Evolutionary conservation across 2,329 filamentous ascomycete genomes (phyloP), one percentile per base, ranked within the genome.

Genomic region (Ploettnerulaceae sp.): DNA sequence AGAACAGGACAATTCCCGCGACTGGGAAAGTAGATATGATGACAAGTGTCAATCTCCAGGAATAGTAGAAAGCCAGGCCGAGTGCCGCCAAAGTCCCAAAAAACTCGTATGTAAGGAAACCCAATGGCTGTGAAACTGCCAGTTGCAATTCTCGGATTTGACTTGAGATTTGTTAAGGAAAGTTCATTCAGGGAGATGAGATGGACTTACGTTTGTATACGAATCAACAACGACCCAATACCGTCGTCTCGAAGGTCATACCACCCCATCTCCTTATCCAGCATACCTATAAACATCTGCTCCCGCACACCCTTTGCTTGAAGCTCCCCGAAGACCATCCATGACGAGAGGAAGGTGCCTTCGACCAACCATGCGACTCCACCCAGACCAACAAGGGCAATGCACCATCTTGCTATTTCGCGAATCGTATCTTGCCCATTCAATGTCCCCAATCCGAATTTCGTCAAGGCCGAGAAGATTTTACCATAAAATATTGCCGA

Each of bases 21-120:
- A 91, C 52, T 0, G 91, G 88, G 0, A 89, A 71, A 0, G 81
- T 84, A 0, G 84, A 77, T 3, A 95, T 70, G 8, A 91, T 82
- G 2, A 94, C 81, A 0, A 95, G 70, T 0, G 90, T 89, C 12
- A 97, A 72, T 52, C 83, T 83, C 88, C 87, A 96, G 0, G 87
- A 93, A 57, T 79, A 84, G 62, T 79, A 84, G 22, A 96, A 75
- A 0, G 89, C 88, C 1, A 96, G 71, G 0, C 69, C 70, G 1
- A 95, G 67, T 7, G 85, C 84, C 4, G 79, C 77, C 4, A 83
- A 24, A 0, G 81, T 75, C 3, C 83, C 79, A n/a, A 85, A 70
- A 0, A 78, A 56, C 51, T 86, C 81, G 49, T 81, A 76, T 6
- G 86, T 59, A 1, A 86, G 64, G 34, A 84, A 77, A 0, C 89